Evolutionary conservation across 371 early-diverging fungal species (phyloP).

Genomic region (Mucor circinelloides): DNA sequence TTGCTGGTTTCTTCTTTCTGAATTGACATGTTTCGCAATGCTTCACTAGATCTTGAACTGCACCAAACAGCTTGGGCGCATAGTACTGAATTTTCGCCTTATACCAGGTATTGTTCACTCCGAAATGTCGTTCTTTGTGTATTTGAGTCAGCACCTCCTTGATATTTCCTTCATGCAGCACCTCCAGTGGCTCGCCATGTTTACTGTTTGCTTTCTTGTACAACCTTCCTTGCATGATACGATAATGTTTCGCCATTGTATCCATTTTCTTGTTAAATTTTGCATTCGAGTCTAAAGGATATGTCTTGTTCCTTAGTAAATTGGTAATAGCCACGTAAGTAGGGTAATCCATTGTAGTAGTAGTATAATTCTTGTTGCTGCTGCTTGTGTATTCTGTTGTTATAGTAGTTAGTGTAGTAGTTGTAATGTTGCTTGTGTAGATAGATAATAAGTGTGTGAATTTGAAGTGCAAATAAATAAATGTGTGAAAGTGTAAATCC

Average conservation of each 20-base stretch:
- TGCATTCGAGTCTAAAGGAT: constrained; percentile 7
- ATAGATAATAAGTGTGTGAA: too few species aligned
- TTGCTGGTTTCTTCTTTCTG: neutral
- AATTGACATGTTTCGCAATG: constrained; percentile 14
- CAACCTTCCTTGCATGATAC: neutral
- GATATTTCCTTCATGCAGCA: constrained; percentile 20
- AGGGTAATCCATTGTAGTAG: constrained; percentile 16
- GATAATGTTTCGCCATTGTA: constrained; percentile 8
- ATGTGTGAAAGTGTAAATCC: too few species aligned
- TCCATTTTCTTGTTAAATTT: neutral
- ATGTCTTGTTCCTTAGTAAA: neutral
- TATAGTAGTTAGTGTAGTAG: too few species aligned
- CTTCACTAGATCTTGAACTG: constrained; percentile 1
- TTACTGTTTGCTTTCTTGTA: neutral
- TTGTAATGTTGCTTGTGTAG: too few species aligned
- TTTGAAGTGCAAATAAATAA: too few species aligned
- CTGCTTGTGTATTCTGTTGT: too few species aligned
- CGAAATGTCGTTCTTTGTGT: constrained; percentile 29
- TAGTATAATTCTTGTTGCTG: too few species aligned
- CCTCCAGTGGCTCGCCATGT: neutral
- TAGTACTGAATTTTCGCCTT: neutral
- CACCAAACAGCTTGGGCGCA: neutral
- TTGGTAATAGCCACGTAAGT: constrained; percentile 2
- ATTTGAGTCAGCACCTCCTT: constrained; percentile 18
- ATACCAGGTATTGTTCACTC: constrained; percentile 23